Evolutionary conservation across 805 yeast species (phyloP), one percentile per base, ranked within the genome.

Genomic region (Lipomyces sp.): DNA sequence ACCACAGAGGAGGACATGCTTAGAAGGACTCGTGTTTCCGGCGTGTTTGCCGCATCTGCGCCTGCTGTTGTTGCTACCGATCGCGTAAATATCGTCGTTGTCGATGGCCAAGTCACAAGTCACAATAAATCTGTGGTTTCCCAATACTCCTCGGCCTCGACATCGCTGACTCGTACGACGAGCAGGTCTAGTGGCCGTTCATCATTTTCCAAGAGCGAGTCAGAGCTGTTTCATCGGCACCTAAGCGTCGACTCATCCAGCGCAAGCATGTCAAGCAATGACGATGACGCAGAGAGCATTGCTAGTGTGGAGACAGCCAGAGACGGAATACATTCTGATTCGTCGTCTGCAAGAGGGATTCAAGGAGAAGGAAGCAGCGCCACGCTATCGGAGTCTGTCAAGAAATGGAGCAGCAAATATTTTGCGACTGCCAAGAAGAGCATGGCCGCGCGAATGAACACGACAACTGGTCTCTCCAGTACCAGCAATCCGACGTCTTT

Each of bases 51-150:
- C n/a, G 47, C 53, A 6, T 39, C 58, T n/a, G 55, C 57, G 6
- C 53, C 58, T 6, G 53, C 58, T 6, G 41, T 54, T 14, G 58
- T 54, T 23, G 58, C 46, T 16, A 51, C 56, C 7, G 58, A 54
- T 23, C 35, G 46, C 2, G 53, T 54, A 24, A 54, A 45, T 31
- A 51, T 51, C 31, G 58, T 52, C 14, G 57, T 52, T 22, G 58
- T 54, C 4, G 56, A 54, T 18, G 58, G 58, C 2, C 48, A 54
- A 24, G 53, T 54, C 2, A 40, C 45, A 14, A 42, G 51, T 24
- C 58, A 43, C 31, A 40, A 36, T 16, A 49, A 47, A 4, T 19
- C 43, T 14, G 18, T 35, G 3, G 39, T 43, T 18, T 38, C 49
- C 11, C 46, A 41, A 23, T 43, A 54, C 38, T 29, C 39, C n/a